Evolutionary conservation across 2,329 filamentous ascomycete species (phyloP).

Genomic region (Xylariaceae sp.): DNA sequence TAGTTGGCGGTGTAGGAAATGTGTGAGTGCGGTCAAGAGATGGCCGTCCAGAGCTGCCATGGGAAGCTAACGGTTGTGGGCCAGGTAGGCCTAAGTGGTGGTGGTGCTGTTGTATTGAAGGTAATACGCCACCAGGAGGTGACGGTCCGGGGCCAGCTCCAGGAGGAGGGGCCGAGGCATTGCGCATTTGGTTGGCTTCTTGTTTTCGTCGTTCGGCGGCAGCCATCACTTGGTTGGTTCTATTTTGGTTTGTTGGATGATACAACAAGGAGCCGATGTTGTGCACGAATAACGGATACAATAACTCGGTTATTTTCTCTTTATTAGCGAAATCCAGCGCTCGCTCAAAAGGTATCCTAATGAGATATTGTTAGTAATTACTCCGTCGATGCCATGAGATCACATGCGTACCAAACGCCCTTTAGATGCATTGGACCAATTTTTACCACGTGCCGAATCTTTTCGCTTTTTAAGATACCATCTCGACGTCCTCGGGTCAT

Average conservation of each 20-base stretch:
- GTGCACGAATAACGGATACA: slow-evolving; percentile 95
- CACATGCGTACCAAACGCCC: slow-evolving; percentile 68
- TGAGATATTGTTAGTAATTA: slow-evolving; percentile 10
- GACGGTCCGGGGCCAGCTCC: slow-evolving; percentile 47
- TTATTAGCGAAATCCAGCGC: slow-evolving; percentile 99
- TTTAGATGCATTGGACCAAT: slow-evolving; percentile 99
- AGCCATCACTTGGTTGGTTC: slow-evolving; percentile 81
- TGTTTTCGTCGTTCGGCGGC: slow-evolving; percentile 73
- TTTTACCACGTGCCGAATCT: slow-evolving; percentile 93
- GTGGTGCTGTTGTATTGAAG: slow-evolving; percentile 62
- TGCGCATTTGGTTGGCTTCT: slow-evolving; percentile 61
- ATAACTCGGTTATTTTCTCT: slow-evolving; percentile 93
- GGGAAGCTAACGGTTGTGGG: slow-evolving; percentile 54
- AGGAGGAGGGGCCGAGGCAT: slow-evolving; percentile 46
- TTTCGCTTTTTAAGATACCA: slow-evolving; percentile 96
- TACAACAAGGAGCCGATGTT: slow-evolving; percentile 93
- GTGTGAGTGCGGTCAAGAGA: slow-evolving; percentile 80
- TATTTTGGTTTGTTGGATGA: slow-evolving; percentile 80
- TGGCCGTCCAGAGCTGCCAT: slow-evolving; percentile 68
- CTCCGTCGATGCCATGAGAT: neutral
- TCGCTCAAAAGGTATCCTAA: slow-evolving; percentile 93
- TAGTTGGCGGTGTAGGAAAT: slow-evolving; percentile 89
- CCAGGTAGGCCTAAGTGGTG: slow-evolving; percentile 56
- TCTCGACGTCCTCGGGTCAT: slow-evolving; percentile 96
- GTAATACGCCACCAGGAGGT: slow-evolving; percentile 46